These are phyloP conservation scores for Cladophialophora immunda DNA, from an alignment of 2,329 filamentous ascomycete species.

Conservation along the genomic window DNA sequence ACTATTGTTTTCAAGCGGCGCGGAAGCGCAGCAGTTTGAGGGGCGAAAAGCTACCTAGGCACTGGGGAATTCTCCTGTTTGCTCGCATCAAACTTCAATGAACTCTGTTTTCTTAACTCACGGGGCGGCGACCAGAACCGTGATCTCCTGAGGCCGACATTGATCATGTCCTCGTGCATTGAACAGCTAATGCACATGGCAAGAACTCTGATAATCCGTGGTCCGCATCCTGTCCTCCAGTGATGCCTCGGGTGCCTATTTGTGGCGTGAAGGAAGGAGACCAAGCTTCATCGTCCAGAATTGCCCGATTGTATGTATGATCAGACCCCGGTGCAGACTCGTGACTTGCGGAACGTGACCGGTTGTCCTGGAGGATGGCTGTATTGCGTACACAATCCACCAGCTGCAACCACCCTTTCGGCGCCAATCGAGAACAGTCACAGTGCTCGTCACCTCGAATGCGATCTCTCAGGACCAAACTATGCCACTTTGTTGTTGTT, in stretches of 20 bases:
- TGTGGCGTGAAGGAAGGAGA: background rate
- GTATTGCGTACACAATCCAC: background rate
- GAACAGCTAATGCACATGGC: conserved; percentile 11
- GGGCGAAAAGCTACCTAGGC: conserved; percentile 1
- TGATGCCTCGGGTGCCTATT: background rate
- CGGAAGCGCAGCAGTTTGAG: background rate
- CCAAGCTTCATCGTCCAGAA: background rate
- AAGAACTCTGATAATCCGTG: conserved; percentile 7
- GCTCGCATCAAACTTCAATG: background rate
- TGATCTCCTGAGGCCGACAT: background rate
- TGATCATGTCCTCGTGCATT: background rate
- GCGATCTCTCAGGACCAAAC: background rate
- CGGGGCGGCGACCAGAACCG: background rate
- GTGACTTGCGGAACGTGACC: background rate
- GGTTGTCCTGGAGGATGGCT: background rate
- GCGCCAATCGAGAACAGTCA: background rate
- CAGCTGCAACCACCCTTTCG: background rate
- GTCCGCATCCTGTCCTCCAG: background rate
- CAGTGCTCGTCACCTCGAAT: background rate
- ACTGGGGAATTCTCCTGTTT: background rate
- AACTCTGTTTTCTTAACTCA: background rate
- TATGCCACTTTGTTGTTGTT: background rate
- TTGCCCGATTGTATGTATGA: background rate
- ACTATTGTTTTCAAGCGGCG: background rate
- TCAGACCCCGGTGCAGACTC: background rate